Conservation (phyloP, 306 rosid genomes). For the Trichosanthes cucumerina region DNA sequence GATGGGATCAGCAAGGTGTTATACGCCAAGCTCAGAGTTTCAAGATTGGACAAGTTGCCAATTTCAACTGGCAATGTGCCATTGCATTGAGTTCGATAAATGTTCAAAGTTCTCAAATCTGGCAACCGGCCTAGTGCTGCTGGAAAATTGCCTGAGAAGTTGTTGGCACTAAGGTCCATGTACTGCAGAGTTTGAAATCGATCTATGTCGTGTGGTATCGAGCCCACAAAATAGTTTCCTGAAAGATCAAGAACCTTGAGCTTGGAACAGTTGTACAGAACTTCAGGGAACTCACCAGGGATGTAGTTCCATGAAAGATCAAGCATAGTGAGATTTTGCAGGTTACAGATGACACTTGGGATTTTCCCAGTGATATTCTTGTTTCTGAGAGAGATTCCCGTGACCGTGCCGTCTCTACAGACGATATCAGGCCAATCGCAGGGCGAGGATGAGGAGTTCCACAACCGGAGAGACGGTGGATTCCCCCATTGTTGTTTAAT, state of each 20-base stretch:
- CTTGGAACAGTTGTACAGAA: conserved; percentile 53
- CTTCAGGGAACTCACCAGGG: conserved; percentile 51
- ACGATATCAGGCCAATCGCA: conserved; percentile 58
- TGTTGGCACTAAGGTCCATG: conserved; percentile 48
- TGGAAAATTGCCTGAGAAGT: conserved; percentile 58
- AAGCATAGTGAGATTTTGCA: conserved; percentile 35
- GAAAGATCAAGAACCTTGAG: conserved; percentile 58
- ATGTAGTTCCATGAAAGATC: conserved; percentile 46
- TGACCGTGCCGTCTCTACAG: conserved; percentile 34
- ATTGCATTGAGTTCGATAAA: conserved; percentile 33
- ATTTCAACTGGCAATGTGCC: conserved; percentile 56
- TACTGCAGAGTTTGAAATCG: conserved; percentile 25
- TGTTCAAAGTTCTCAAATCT: conserved; percentile 19
- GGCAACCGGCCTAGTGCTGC: conserved; percentile 35
- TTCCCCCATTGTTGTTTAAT: conserved; percentile 44
- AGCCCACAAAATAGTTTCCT: conserved; percentile 40
- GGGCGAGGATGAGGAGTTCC: conserved; percentile 56
- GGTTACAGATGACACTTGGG: conserved; percentile 44
- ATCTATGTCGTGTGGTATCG: conserved; percentile 43
- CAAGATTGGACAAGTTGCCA: conserved; percentile 49
- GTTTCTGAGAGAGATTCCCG: conserved; percentile 25
- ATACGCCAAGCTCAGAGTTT: conserved; percentile 27
- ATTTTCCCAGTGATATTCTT: conserved; percentile 28
- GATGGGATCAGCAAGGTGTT: conserved; percentile 22
- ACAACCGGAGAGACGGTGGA: conserved; percentile 47